A percentile compares a stretch with the other conserved stretches of the same genome.
Evolutionary conservation across 805 yeast genomes (phyloP).

Genomic region (Lipomyces sp.): DNA sequence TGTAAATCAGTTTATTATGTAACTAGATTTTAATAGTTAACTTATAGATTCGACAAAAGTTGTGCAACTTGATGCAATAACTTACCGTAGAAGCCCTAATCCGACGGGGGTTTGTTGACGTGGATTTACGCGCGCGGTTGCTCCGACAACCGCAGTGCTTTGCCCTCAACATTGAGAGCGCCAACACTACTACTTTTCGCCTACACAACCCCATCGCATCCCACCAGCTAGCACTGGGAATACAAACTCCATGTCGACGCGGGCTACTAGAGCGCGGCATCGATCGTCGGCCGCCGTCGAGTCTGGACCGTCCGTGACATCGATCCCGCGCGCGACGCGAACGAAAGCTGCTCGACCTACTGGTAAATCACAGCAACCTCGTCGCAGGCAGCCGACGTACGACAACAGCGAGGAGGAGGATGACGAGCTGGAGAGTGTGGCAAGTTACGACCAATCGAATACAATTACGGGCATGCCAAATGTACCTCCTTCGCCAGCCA

Average conservation of each 20-base stretch:
- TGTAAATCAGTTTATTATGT: too few relatives aligned
- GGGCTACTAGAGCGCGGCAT: neutral
- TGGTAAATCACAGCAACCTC: neutral
- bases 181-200: too few relatives aligned
- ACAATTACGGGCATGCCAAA: neutral
- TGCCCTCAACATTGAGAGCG: neutral
- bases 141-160: neutral
- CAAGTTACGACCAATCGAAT: neutral
- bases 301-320: neutral
- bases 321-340: neutral
- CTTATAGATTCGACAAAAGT: neutral
- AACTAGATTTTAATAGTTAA: neutral
- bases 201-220: too few relatives aligned
- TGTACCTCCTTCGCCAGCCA: neutral
- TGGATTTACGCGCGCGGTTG: neutral
- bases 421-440: conserved; percentile 1
- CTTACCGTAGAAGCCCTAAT: too few relatives aligned
- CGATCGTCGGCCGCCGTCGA: neutral
- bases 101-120: conserved; percentile 4
- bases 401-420: neutral
- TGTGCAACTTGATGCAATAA: too few relatives aligned
- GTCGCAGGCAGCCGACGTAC: neutral
- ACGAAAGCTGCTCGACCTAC: neutral
- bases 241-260: conserved; percentile 4
- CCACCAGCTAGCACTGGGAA: neutral